These are phyloP conservation scores for Zygotorulaspora danielsina DNA, from an alignment of 805 yeast species.

Conservation along the genomic window DNA sequence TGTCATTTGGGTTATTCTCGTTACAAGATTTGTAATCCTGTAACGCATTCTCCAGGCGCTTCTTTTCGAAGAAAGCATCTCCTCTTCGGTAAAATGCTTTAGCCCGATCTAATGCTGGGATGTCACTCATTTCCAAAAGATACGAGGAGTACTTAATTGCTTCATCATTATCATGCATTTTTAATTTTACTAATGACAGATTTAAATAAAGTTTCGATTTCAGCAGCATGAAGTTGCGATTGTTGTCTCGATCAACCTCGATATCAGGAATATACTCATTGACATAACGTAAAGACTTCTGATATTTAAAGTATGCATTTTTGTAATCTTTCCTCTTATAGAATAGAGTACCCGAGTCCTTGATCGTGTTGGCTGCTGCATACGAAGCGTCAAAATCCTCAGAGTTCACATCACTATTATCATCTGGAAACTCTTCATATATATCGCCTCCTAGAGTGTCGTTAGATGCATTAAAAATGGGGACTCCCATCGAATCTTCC, in stretches of 20 bases:
- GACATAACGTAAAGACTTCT: slow-evolving; percentile 61
- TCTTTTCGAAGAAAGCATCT: slow-evolving; percentile 40
- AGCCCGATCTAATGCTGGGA: slow-evolving; percentile 43
- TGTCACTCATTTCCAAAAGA: slow-evolving; percentile 48
- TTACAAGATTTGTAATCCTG: slow-evolving; percentile 44
- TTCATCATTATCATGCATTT: slow-evolving; percentile 45
- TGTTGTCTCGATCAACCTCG: slow-evolving; percentile 53
- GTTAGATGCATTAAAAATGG: slow-evolving; percentile 60
- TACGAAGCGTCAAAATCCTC: slow-evolving; percentile 52
- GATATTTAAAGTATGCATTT: slow-evolving; percentile 59
- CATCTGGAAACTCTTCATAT: slow-evolving; percentile 76
- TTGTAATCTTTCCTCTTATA: slow-evolving; percentile 49
- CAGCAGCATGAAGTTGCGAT: slow-evolving; percentile 44
- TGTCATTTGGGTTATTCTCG: slow-evolving; percentile 46
- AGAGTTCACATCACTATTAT: slow-evolving; percentile 55
- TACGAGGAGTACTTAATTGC: slow-evolving; percentile 53
- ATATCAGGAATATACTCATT: slow-evolving; percentile 69
- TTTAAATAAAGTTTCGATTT: slow-evolving; percentile 46
- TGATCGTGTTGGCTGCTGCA: slow-evolving; percentile 51
- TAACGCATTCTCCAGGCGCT: slow-evolving; percentile 48
- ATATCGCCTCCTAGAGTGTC: slow-evolving; percentile 61
- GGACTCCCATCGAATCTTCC: slow-evolving; percentile 49
- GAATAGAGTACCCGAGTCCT: slow-evolving; percentile 60
- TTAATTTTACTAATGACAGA: slow-evolving; percentile 51
- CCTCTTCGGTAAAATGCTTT: slow-evolving; percentile 60